These are phyloP conservation scores for Cryptococcus depauperatus DNA, from an alignment of 1,284 basidiomycete species.

Conservation along the genomic window DNA sequence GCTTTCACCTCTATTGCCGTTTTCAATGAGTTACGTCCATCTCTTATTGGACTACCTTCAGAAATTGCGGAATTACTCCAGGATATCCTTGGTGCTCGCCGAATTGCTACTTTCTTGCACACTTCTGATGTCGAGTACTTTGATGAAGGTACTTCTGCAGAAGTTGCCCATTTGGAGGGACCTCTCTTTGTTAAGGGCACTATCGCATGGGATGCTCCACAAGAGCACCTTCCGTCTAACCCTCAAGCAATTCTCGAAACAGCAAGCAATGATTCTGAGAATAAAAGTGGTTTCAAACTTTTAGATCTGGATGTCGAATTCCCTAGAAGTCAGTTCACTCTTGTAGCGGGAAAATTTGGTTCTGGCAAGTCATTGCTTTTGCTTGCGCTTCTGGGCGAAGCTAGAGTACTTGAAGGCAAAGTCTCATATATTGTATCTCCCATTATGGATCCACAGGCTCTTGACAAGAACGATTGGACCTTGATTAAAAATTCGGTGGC, in stretches of 20 bases:
- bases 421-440: slow-evolving; percentile 47
- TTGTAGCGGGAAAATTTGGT: slow-evolving; percentile 62
- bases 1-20: slow-evolving; percentile 69
- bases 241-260: background rate
- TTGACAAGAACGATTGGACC: slow-evolving; percentile 54
- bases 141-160: slow-evolving; percentile 38
- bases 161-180: slow-evolving; percentile 15
- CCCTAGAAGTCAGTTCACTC: slow-evolving; percentile 61
- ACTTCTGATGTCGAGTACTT: slow-evolving; percentile 26
- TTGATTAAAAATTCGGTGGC: slow-evolving; percentile 49
- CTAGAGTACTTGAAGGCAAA: slow-evolving; percentile 56
- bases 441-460: slow-evolving; percentile 43
- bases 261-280: background rate
- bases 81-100: slow-evolving; percentile 21
- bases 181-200: slow-evolving; percentile 23
- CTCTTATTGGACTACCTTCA: slow-evolving; percentile 16
- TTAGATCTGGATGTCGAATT: slow-evolving; percentile 67
- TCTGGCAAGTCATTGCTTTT: slow-evolving; percentile 71
- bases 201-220: slow-evolving; percentile 22
- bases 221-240: background rate
- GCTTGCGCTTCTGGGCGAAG: slow-evolving; percentile 72
- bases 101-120: slow-evolving; percentile 22
- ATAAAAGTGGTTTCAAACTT: slow-evolving; percentile 57
- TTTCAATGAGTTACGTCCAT: slow-evolving; percentile 51
- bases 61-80: slow-evolving; percentile 19